Evolutionary conservation across 345 rosid genomes (phyloP).

Genomic region (Dipteronia sinensis): DNA sequence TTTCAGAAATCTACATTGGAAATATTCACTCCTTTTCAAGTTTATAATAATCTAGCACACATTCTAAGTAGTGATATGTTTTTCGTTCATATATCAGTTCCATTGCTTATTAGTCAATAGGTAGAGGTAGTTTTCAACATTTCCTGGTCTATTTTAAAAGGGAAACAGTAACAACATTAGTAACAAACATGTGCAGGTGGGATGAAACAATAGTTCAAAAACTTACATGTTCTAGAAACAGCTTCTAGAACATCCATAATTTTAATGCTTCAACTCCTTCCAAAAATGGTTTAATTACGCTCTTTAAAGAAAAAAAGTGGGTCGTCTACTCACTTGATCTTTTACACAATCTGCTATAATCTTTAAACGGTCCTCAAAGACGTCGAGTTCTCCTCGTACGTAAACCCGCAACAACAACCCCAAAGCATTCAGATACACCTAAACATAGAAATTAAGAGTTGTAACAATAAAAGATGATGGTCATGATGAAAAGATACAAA

Average conservation of each 20-base stretch:
- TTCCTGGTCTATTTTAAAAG: too few relatives aligned
- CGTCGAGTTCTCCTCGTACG: conserved; percentile 54
- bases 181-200: too few relatives aligned
- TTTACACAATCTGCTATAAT: conserved; percentile 45
- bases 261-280: background rate
- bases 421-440: conserved; percentile 83
- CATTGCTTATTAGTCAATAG: background rate
- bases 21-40: background rate
- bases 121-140: too few relatives aligned
- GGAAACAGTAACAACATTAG: too few relatives aligned
- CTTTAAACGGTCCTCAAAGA: conserved; percentile 56
- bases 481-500: background rate
- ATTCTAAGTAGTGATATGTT: background rate
- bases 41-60: background rate
- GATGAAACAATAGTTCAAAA: too few relatives aligned
- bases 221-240: background rate
- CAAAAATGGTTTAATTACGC: background rate
- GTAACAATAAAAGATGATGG: background rate
- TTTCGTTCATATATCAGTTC: background rate
- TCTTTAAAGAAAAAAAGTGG: background rate
- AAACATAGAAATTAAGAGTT: conserved; percentile 21
- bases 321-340: conserved; percentile 50
- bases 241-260: background rate
- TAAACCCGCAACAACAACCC: conserved; percentile 68
- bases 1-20: background rate